Evolutionary conservation across 2,329 filamentous ascomycete species (phyloP).

Genomic region (Phyllosticta citrichinensis): DNA sequence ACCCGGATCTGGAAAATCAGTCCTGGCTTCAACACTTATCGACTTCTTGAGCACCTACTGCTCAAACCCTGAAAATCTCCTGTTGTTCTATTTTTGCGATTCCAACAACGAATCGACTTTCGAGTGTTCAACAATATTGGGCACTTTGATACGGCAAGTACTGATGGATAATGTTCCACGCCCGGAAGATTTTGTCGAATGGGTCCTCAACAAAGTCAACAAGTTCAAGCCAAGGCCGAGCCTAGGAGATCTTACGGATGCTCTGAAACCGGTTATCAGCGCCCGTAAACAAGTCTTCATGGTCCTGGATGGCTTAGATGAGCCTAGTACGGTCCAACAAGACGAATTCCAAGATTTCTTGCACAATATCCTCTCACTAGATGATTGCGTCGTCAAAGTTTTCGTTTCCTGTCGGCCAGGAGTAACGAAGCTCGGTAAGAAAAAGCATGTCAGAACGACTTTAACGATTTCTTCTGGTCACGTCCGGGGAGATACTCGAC

Average conservation of each 20-base stretch:
- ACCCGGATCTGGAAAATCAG: constrained; percentile 17
- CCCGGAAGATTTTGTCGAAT: constrained; percentile 10
- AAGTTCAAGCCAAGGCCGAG: no score
- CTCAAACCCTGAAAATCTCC: neutral
- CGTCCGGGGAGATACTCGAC: constrained; percentile 10
- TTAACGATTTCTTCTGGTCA: constrained; percentile 6
- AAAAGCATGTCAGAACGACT: no score
- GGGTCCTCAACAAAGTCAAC: neutral
- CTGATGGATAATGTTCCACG: constrained; percentile 4
- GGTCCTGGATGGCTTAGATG: constrained; percentile 16
- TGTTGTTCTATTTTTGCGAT: constrained; percentile 16
- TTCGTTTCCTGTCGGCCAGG: constrained; percentile 14
- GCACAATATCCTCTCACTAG: neutral
- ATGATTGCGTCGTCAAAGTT: constrained; percentile 4
- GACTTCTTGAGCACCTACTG: constrained; percentile 1
- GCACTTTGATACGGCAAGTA: constrained; percentile 13
- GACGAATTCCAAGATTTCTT: constrained; percentile 1
- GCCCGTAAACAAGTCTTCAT: constrained; percentile 7
- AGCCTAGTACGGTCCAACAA: constrained; percentile 8
- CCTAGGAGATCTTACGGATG: no score
- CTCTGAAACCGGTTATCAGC: neutral
- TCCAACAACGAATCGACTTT: no score
- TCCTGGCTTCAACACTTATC: constrained; percentile 13
- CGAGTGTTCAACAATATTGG: constrained; percentile 8
- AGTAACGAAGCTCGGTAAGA: no score